A percentile compares a stretch with the other conserved stretches of the same genome.
Evolutionary conservation across 805 yeast genomes (phyloP).

Genomic region (Ascoidea rubescens): DNA sequence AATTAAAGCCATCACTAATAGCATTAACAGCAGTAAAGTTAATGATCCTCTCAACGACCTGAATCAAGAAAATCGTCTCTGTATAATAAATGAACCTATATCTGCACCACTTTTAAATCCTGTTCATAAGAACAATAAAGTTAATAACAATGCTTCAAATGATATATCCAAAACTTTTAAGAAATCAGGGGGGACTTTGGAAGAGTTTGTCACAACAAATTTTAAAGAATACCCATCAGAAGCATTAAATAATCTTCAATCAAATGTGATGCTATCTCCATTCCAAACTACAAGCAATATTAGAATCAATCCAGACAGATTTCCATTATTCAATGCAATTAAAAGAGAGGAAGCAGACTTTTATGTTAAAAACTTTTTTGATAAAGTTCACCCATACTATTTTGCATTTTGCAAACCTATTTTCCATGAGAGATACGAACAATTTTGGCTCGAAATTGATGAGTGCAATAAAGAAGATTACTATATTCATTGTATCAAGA

Average conservation of each 20-base stretch:
- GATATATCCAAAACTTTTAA: not conserved
- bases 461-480: constrained; percentile 4
- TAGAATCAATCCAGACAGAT: constrained; percentile 10
- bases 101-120: not conserved
- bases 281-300: not conserved
- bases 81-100: not conserved
- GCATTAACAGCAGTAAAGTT: too few relatives aligned
- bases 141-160: too few relatives aligned
- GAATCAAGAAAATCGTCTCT: too few relatives aligned
- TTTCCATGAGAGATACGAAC: constrained; percentile 21
- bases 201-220: too few relatives aligned
- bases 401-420: constrained; percentile 23
- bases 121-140: not conserved
- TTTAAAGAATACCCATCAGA: not conserved
- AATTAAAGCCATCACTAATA: too few relatives aligned
- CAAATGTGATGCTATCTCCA: not conserved
- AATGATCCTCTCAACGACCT: too few relatives aligned
- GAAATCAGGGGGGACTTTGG: too few relatives aligned
- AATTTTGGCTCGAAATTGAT: constrained; percentile 24
- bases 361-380: constrained; percentile 25
- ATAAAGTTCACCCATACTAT: constrained; percentile 29
- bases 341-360: constrained; percentile 21
- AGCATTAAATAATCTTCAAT: too few relatives aligned
- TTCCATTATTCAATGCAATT: constrained; percentile 25
- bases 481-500: not conserved